Conservation (phyloP, 1,284 basidiomycete species). For the Ustilago crameri region DNA sequence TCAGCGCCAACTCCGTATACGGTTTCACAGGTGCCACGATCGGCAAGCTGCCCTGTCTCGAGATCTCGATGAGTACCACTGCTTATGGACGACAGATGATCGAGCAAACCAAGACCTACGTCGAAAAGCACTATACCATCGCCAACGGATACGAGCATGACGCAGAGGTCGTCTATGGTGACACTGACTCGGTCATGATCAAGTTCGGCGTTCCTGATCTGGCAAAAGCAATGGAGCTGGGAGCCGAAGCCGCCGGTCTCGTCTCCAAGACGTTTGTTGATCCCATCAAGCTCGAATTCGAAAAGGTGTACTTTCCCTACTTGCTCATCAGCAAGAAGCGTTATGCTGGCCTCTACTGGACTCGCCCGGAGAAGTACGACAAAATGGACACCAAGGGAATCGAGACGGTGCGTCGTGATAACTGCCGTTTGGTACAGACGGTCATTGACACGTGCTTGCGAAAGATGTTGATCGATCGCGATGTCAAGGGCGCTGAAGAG, state of each 20-base stretch:
- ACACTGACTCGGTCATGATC: conserved; percentile 68
- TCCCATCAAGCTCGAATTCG: conserved; percentile 68
- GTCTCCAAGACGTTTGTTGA: conserved; percentile 71
- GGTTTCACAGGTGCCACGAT: conserved; percentile 68
- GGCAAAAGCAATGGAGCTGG: conserved; percentile 69
- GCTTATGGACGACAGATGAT: conserved; percentile 68
- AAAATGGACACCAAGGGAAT: conserved; percentile 69
- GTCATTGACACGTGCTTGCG: conserved; percentile 67
- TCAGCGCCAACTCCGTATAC: conserved; percentile 68
- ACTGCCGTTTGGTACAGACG: conserved; percentile 67
- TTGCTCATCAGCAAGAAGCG: conserved; percentile 68
- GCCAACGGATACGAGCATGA: conserved; percentile 67
- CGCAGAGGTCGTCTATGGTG: conserved; percentile 67
- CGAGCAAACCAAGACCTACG: conserved; percentile 63
- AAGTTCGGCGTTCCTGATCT: conserved; percentile 65
- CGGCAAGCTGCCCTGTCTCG: conserved; percentile 66
- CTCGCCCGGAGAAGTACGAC: conserved; percentile 62
- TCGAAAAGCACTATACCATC: conserved; percentile 65
- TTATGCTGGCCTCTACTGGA: conserved; percentile 68
- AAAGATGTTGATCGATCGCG: conserved; percentile 68
- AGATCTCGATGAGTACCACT: conserved; percentile 68
- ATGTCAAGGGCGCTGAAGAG: conserved; percentile 66
- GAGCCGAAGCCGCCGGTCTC: conserved; percentile 91
- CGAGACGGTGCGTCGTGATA: conserved; percentile 68
- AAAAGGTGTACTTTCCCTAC: conserved; percentile 68